Conservation (phyloP, 1,284 basidiomycete species). For the Limonomyces culmigenus region DNA sequence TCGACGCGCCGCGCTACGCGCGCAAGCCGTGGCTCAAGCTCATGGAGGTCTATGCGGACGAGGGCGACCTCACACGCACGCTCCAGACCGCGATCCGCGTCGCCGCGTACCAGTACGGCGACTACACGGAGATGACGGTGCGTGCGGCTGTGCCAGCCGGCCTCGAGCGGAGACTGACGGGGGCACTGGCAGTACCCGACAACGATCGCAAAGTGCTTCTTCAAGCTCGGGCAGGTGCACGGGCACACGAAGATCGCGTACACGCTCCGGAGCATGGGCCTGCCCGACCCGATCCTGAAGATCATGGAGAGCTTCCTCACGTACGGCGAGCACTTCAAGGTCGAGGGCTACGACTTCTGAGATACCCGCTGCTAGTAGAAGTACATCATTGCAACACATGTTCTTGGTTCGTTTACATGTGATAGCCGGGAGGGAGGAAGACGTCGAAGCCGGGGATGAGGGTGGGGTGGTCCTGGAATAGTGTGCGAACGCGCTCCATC, state of each 20-base stretch:
- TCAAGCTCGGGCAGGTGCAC: constrained; percentile 87
- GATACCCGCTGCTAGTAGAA: too few species aligned
- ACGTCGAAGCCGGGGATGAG: too few species aligned
- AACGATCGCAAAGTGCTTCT: constrained; percentile 76
- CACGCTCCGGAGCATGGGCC: constrained; percentile 84
- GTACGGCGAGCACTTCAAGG: constrained; percentile 69
- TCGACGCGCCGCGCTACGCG: constrained; percentile 76
- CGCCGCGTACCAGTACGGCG: constrained; percentile 81
- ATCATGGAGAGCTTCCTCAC: constrained; percentile 75
- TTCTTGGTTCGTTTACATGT: too few species aligned
- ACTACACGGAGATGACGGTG: constrained; percentile 74
- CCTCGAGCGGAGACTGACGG: constrained; percentile 1
- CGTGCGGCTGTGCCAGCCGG: constrained; percentile 12
- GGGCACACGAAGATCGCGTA: constrained; percentile 91
- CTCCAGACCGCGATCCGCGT: constrained; percentile 87
- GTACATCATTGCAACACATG: too few species aligned
- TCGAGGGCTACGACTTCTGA: constrained; percentile 66
- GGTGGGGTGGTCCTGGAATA: too few species aligned
- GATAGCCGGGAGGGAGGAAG: too few species aligned
- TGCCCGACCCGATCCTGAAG: constrained; percentile 71
- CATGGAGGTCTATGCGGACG: constrained; percentile 89
- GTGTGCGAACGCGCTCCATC: too few species aligned
- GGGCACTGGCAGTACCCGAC: constrained; percentile 59
- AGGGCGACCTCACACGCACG: constrained; percentile 80
- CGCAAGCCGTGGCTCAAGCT: constrained; percentile 86